A percentile compares a stretch with the other conserved stretches of the same genome.
Conservation (phyloP, 1,284 basidiomycete genomes). For the Abortiporus biennis region DNA sequence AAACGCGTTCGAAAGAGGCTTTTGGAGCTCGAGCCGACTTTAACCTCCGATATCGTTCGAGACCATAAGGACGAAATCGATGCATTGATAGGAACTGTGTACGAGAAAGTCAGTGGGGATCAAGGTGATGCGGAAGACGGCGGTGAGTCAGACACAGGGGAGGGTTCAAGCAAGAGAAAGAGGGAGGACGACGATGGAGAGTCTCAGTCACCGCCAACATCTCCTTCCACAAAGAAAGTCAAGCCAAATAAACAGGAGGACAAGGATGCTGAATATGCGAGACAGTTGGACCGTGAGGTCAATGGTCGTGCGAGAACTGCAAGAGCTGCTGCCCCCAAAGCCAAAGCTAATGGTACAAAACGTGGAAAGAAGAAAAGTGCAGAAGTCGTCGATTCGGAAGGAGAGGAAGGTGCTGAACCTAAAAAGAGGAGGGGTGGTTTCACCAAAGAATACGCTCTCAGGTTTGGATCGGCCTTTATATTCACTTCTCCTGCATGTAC, state of each 20-base stretch:
- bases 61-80: slow-evolving; percentile 56
- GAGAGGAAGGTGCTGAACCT: slow-evolving; percentile 27
- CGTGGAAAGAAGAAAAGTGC: slow-evolving; percentile 46
- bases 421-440: slow-evolving; percentile 52
- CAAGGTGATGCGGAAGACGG: slow-evolving; percentile 12
- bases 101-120: slow-evolving; percentile 43
- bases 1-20: slow-evolving; percentile 71
- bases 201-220: slow-evolving; percentile 30
- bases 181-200: slow-evolving; percentile 27
- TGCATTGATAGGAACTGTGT: slow-evolving; percentile 52
- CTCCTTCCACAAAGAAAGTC: slow-evolving; percentile 33
- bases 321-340: slow-evolving; percentile 25
- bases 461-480: slow-evolving; percentile 33
- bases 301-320: slow-evolving; percentile 56
- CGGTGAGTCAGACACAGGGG: slow-evolving; percentile 13
- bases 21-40: slow-evolving; percentile 38
- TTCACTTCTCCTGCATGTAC: not conserved
- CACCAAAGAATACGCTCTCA: slow-evolving; percentile 70
- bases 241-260: slow-evolving; percentile 34
- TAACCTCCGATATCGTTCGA: slow-evolving; percentile 52
- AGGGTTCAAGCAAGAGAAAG: slow-evolving; percentile 23
- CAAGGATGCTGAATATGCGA: slow-evolving; percentile 64
- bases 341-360: slow-evolving; percentile 33
- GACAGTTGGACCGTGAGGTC: slow-evolving; percentile 64
- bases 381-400: slow-evolving; percentile 50